Base-by-base conservation (phyloP, 2,329 filamentous ascomycete genomes). In the Stemphylium vesicarium region DNA sequence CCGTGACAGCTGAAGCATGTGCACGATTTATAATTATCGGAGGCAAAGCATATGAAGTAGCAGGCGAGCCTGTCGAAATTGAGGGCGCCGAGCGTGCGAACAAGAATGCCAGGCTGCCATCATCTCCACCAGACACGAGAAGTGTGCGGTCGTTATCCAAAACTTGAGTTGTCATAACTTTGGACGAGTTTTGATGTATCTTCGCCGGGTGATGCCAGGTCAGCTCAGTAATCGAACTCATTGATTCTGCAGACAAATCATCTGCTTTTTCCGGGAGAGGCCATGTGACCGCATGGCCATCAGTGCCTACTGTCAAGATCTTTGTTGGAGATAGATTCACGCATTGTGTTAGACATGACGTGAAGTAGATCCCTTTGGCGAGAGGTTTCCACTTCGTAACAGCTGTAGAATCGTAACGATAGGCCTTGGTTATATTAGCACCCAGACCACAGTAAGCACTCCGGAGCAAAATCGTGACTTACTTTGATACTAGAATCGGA, bases 131-230 rank as follows among this genome's bases (percentile, higher is more conserved):
- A 0, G 91, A 92, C 4, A 91, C 73, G 15, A 96, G 69, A 0
- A 90, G 62, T 62, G 78, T 63, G 46, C 75, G 61, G n/a, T 63
- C 65, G 26, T 70, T 32, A 15, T 67, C 62, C 12, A 80, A 46
- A 24, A 65, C 40, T 1, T 72, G 54, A 4, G 75, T 47, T 3
- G 77, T 70, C 53, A 83, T 71, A 0, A 74, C 68, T 72, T 96
- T 96, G 71, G 97, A 85, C 45, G 88, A 87, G 73, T 85, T 96
- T 65, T 96, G 92, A 68, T 98, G 95, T 20, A 94, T 65, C 32
- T 58, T 62, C 10, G 54, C 56, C 6, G 68, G 65, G 24, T 67
- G 40, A 8, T 63, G 51, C 66, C 68, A 73, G n/a, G 15, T 46
- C 16, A 70, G 40, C 2, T 43, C 77, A 73, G 42, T 77, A 68